Percentiles rank a stretch among this genome's conserved stretches.
These are phyloP conservation scores for Fusarium mexicanum DNA, from an alignment of 2,329 filamentous ascomycete species.

Conservation along the genomic window DNA sequence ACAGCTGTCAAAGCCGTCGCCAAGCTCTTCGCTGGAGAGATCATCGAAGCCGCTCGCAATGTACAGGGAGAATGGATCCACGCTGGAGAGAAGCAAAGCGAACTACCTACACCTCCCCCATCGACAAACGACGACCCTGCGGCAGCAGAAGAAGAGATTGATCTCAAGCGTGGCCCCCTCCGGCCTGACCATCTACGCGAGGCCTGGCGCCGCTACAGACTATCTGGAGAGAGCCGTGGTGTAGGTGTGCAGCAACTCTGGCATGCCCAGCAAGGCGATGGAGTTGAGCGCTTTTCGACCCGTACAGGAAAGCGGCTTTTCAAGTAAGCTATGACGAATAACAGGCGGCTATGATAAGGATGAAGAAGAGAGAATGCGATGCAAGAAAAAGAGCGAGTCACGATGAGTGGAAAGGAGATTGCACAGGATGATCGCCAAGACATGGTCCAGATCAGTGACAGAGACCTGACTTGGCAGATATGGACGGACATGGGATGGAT, in stretches of 20 bases:
- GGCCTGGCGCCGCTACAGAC: slow-evolving; percentile 74
- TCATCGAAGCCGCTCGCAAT: slow-evolving; percentile 76
- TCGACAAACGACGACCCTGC: slow-evolving; percentile 47
- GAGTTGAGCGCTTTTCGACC: slow-evolving; percentile 67
- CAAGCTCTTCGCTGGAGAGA: slow-evolving; percentile 80
- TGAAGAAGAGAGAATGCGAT: not conserved
- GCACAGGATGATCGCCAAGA: slow-evolving; percentile 1
- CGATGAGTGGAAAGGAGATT: not conserved
- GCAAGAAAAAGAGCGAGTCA: not conserved
- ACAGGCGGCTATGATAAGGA: not conserved
- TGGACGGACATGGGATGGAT: slow-evolving; percentile 2
- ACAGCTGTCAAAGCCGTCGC: slow-evolving; percentile 79
- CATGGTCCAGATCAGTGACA: not conserved
- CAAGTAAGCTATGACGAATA: slow-evolving; percentile 49
- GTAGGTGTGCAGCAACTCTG: slow-evolving; percentile 69
- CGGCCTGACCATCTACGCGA: slow-evolving; percentile 80
- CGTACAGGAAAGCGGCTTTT: slow-evolving; percentile 64
- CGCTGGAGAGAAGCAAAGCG: slow-evolving; percentile 66
- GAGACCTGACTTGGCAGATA: not conserved
- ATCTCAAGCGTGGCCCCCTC: slow-evolving; percentile 64
- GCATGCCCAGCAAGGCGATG: slow-evolving; percentile 68
- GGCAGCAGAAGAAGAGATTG: slow-evolving; percentile 39
- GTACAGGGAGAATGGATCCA: slow-evolving; percentile 78
- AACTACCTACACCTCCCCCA: slow-evolving; percentile 57
- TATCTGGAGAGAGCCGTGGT: slow-evolving; percentile 69